Base-by-base conservation (phyloP, 2,329 filamentous ascomycete genomes). In the Colletotrichum graminicola region DNA sequence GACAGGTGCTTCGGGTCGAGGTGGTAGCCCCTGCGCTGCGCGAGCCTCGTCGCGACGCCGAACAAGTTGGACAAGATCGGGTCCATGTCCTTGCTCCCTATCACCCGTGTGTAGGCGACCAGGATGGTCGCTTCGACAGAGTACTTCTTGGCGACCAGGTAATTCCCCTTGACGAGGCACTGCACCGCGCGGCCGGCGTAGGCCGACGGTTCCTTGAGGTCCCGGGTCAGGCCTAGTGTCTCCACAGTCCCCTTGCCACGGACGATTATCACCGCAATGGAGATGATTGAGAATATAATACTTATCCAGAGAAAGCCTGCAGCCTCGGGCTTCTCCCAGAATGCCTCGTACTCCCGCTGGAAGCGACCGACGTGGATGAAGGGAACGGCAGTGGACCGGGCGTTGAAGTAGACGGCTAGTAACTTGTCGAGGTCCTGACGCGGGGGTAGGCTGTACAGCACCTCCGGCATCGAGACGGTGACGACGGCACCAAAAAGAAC, bases 21-120 rank as follows among this genome's bases (percentile, higher is more conserved):
- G 69, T 88, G 85, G 67, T 88, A 88, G 18, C 86, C 86, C 77
- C 85, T 82, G 8, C 84, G 81, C 76, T 88, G 86, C 5, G 86
- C 86, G 29, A 88, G 80, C 7, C 86, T 82, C 3, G 83, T 81
- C 6, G 82, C 81, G 23, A 86, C 78, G 51, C 82, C 82, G 73
- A 86, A 84, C 29, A 86, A 79, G 5, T 83, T 81, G 85, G 85
- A 88, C 29, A 86, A 76, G 3, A 81, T 79, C 7, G 83, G 78
- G 57, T 86, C 82, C 6, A 82, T 78, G 62, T 86, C 84, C 36
- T 78, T 78, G 23, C 79, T 80, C 61, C 80, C 81, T 62, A 83
- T 76, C 74, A 85, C 78, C 51, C 84, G 81, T 11, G 81, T 80
- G 74, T 83, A 84, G 7, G 80, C 80, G 41, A 84, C 82, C 51